phyloP scores from a whole-genome alignment of 202 grass and related monocot genomes.

The Tripidium arundinaceum region DNA sequence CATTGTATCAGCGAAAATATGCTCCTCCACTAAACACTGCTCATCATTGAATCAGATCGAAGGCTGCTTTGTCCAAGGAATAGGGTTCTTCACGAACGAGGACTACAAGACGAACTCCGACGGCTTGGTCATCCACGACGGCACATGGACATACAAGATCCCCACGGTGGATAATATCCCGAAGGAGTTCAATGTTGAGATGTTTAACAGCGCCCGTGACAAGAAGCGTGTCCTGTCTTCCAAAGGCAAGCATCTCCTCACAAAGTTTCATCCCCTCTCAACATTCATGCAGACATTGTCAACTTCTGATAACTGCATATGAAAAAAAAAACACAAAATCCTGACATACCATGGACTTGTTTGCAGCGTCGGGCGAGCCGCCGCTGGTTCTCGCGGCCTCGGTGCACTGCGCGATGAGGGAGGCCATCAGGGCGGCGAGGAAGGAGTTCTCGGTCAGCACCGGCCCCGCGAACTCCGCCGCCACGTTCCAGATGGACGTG shows the following conservation, averaged over 20 bases:
- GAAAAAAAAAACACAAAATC: too few relatives aligned
- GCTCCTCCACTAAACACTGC: not conserved
- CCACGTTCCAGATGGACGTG: slow-evolving; percentile 48
- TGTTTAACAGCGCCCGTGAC: slow-evolving; percentile 65
- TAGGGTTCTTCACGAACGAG: slow-evolving; percentile 93
- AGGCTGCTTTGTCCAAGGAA: slow-evolving; percentile 81
- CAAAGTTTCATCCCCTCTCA: not conserved
- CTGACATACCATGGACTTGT: not conserved
- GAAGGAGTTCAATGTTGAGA: slow-evolving; percentile 79
- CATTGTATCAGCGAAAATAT: not conserved
- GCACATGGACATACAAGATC: slow-evolving; percentile 96
- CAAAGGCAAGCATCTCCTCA: slow-evolving; percentile 39
- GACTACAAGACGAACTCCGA: slow-evolving; percentile 69
- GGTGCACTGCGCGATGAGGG: slow-evolving; percentile 84
- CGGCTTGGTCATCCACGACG: slow-evolving; percentile 66
- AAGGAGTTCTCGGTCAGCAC: slow-evolving; percentile 34
- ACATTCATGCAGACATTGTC: not conserved
- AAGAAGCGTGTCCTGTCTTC: slow-evolving; percentile 72
- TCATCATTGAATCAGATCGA: slow-evolving; percentile 49
- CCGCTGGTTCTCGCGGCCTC: slow-evolving; percentile 81
- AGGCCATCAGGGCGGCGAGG: slow-evolving; percentile 72
- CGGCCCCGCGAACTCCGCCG: slow-evolving; percentile 1
- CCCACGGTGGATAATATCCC: slow-evolving; percentile 89
- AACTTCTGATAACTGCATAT: slow-evolving; percentile 2
- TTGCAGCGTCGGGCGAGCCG: slow-evolving; percentile 82